Base-by-base conservation (phyloP, 2,329 filamentous ascomycete genomes). In the Cladorrhinum sp. region DNA sequence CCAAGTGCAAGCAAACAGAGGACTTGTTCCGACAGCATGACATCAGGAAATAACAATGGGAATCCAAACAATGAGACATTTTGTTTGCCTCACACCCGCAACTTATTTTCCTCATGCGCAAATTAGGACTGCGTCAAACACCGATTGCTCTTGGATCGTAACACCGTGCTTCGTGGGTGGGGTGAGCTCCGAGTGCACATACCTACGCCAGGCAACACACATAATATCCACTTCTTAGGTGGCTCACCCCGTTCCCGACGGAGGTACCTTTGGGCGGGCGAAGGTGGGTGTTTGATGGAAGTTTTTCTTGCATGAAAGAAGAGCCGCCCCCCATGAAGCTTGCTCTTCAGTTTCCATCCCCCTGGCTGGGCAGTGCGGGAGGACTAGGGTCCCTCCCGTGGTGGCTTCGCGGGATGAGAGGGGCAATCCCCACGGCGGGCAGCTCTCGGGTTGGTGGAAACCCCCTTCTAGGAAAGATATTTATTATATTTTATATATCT, bases 371-470 rank as follows among this genome's bases (percentile, higher is more conserved):
- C 53, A 36, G 12, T 48, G 53, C 36, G 38, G 53, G 38, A 56
- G 53, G 25, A 36, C 53, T 56, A 56, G 23, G 29, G 53, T 18
- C 9, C 24, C 38, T 38, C 38, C 36, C 36, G 53, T 49, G 18
- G 53, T 45, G 20, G 53, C 18, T 36, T 32, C 4, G 53, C 22
- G 53, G 38, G 53, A 38, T 45, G 41, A 29, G 18, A 24, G 10
- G 52, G 32, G 52, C 10, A 41, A 41, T 22, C 7, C n/a, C 45
- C 45, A 50, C 41, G 60, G 55, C 29, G 50, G 57, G 53, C 55
- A 57, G 41, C 51, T 23, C 57, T 58, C 50, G 36, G 22, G 51
- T 54, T 54, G 52, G 7, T 51, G 32, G 27, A 53, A 51, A 52
- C 25, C 50, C 25, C 25, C 7, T 45, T 32, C 8, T 53, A 9